phyloP scores from a whole-genome alignment of 2,329 filamentous ascomycete genomes.

The Pestalotiopsis sp. region DNA sequence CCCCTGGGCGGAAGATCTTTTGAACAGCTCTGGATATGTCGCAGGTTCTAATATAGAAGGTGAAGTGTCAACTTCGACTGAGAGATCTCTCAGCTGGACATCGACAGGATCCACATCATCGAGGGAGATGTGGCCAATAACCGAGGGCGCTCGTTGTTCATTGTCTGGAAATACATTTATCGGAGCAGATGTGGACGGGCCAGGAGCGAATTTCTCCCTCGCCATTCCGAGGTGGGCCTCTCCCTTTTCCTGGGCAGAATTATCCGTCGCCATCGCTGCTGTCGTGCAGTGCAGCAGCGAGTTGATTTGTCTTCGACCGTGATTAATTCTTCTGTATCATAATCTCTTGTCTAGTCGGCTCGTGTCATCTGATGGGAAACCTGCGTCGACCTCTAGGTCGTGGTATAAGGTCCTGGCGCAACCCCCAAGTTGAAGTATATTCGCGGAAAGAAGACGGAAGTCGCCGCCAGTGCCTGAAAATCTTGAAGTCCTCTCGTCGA shows the following conservation, averaged over 20 bases:
- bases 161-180: conserved; percentile 8
- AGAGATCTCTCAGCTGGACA: conserved; percentile 47
- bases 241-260: not conserved
- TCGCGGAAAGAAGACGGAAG: no score
- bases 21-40: conserved; percentile 46
- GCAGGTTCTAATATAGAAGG: conserved; percentile 54
- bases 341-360: no score
- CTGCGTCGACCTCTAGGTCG: no score
- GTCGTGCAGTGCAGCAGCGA: not conserved
- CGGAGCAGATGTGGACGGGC: conserved; percentile 11
- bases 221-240: not conserved
- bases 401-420: no score
- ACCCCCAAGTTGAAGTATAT: no score
- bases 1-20: conserved; percentile 34
- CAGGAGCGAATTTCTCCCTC: conserved; percentile 11
- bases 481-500: no score
- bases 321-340: no score
- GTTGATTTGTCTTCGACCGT: no score
- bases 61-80: conserved; percentile 60
- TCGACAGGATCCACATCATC: conserved; percentile 47
- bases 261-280: not conserved
- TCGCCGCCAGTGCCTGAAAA: no score
- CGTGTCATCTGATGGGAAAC: no score
- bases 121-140: conserved; percentile 15
- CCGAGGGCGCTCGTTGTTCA: not conserved